Evolutionary conservation across 352 stramenopile species (phyloP), one percentile per base, ranked within the genome.

Genomic region (Pythium aquatile): DNA sequence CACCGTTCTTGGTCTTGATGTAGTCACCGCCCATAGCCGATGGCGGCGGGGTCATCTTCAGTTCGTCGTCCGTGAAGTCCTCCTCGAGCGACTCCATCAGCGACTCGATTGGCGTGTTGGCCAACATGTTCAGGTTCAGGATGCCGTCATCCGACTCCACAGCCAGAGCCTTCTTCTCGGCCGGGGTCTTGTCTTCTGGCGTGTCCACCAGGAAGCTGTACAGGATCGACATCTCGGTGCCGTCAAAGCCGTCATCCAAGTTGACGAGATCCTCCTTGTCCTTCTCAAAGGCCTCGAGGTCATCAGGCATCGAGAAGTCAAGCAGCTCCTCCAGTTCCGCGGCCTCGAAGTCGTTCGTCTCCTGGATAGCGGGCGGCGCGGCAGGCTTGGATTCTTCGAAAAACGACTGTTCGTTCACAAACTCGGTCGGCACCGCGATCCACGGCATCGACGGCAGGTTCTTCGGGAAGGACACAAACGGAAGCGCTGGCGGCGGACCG

Each of bases 151-250:
- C 81, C 20, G 73, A 68, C 51, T 91, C 76, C 9, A 68, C 28
- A 24, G 76, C 62, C 54, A 85, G 44, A 44, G 63, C 28, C 46
- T 77, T 69, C 72, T 78, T 77, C 66, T 88, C 77, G 53, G 64
- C 47, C 56, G 59, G 42, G 7, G 58, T 51, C 70, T 90, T 87
- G 58, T 91, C 81, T 65, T 91, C 83, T 5, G 80, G 82, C 5
- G 75, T 73, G 58, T 95, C 83, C 11, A 92, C 79, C 62, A 95
- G 63, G 70, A 93, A 93, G 63, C 77, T 91, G 78, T 93, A 95
- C 32, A 95, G 59, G 63, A 95, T 93, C 44, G 84, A 91, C 78
- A 95, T 93, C 62, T 95, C 84, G 40, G 83, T 92, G 28, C 81
- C 83, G 70, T 91, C 83, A 62, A 95, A 93, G 63, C 81, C 86